These are phyloP conservation scores for Volutella citrinella DNA, from an alignment of 2,329 filamentous ascomycete species.

Conservation along the genomic window DNA sequence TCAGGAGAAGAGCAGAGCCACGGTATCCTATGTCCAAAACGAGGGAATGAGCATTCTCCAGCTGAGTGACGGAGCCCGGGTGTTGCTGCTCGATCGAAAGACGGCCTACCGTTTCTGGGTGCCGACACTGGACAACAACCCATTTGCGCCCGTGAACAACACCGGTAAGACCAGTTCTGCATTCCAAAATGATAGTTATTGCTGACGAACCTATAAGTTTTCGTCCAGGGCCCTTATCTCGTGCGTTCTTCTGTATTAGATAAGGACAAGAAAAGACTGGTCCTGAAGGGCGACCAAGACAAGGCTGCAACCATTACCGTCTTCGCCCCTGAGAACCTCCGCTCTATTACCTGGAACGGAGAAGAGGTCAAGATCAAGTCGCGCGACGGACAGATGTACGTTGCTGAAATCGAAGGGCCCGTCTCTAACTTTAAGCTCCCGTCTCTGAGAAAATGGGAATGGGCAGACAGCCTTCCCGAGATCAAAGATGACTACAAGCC, in stretches of 20 bases:
- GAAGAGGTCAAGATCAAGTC: constrained; percentile 29
- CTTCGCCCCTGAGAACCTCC: constrained; percentile 44
- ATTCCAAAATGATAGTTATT: fast-evolving
- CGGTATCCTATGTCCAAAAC: constrained; percentile 46
- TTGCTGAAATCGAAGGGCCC: constrained; percentile 24
- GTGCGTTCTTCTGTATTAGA: constrained; percentile 42
- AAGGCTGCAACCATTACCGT: constrained; percentile 41
- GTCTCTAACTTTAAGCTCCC: constrained; percentile 36
- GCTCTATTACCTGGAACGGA: constrained; percentile 51
- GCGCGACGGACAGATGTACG: constrained; percentile 24
- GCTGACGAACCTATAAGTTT: constrained; percentile 29
- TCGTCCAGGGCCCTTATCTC: constrained; percentile 51
- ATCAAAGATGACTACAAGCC: constrained; percentile 40
- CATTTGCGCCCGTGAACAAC: constrained; percentile 40
- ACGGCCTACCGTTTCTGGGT: constrained; percentile 57
- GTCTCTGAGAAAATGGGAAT: constrained; percentile 43
- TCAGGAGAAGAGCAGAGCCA: constrained; percentile 36
- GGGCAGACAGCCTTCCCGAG: constrained; percentile 47
- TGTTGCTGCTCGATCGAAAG: constrained; percentile 51
- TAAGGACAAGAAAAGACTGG: constrained; percentile 32
- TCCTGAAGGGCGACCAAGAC: constrained; percentile 44
- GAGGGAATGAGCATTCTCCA: constrained; percentile 46
- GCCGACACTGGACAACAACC: constrained; percentile 46
- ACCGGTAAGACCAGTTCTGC: constrained; percentile 45
- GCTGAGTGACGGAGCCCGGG: constrained; percentile 43